phyloP scores from a whole-genome alignment of 1,284 basidiomycete genomes.

The Vanrija humicola region DNA sequence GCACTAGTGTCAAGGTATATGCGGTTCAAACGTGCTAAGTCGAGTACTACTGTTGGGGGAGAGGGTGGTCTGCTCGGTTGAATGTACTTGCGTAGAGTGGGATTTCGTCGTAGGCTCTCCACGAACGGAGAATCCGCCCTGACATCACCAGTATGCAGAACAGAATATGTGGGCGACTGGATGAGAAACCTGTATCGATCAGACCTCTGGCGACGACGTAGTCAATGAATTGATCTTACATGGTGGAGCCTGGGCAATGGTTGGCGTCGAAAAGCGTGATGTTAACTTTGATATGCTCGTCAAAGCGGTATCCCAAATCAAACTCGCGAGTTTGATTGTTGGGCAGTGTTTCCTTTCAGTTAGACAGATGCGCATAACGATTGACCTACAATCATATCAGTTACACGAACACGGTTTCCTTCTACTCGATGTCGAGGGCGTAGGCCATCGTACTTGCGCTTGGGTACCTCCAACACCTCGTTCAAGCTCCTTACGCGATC shows the following conservation, averaged over 20 bases:
- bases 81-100: constrained; percentile 67
- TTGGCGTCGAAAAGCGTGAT: constrained; percentile 86
- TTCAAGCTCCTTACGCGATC: constrained; percentile 58
- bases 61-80: constrained; percentile 20
- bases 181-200: constrained; percentile 70
- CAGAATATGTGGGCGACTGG: constrained; percentile 64
- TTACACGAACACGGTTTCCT: constrained; percentile 27
- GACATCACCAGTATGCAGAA: constrained; percentile 90
- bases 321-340: constrained; percentile 56
- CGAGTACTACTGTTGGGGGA: too few species aligned
- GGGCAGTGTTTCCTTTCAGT: constrained; percentile 26
- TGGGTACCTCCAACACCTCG: constrained; percentile 57
- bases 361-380: not conserved
- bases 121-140: constrained; percentile 78
- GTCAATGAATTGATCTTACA: constrained; percentile 55
- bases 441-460: constrained; percentile 49
- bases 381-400: constrained; percentile 33
- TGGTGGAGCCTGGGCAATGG: constrained; percentile 88
- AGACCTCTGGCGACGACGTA: not conserved
- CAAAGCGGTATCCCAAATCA: constrained; percentile 54
- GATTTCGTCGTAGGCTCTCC: constrained; percentile 62
- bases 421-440: not conserved
- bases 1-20: constrained; percentile 77
- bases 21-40: constrained; percentile 55
- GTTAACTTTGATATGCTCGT: constrained; percentile 54